A percentile compares a stretch with the other conserved stretches of the same genome.
These are phyloP conservation scores for Candida peoriensis DNA, from an alignment of 805 yeast species.

Conservation along the genomic window DNA sequence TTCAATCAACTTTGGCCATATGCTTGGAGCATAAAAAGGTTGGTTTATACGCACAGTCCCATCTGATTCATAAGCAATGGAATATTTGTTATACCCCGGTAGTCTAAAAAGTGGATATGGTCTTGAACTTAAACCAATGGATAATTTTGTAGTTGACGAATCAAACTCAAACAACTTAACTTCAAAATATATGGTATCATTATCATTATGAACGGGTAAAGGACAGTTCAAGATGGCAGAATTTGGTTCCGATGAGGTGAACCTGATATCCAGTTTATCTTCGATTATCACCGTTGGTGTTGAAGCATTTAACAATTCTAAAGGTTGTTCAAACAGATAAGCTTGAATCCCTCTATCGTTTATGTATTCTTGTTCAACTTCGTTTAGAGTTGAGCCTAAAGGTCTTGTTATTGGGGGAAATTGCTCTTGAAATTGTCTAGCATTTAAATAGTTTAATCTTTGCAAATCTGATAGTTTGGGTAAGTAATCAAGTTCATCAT, in stretches of 20 bases:
- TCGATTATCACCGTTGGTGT: constrained; percentile 48
- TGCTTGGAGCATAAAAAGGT: constrained; percentile 43
- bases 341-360: constrained; percentile 82
- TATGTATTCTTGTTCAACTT: constrained; percentile 72
- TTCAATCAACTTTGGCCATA: constrained; percentile 46
- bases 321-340: constrained; percentile 27
- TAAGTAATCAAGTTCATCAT: constrained; percentile 45
- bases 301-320: constrained; percentile 34
- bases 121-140: constrained; percentile 63
- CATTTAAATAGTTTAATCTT: constrained; percentile 34
- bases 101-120: constrained; percentile 73
- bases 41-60: constrained; percentile 66
- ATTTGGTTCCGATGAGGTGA: constrained; percentile 17
- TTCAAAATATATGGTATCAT: constrained; percentile 59
- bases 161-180: constrained; percentile 60
- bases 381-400: constrained; percentile 44
- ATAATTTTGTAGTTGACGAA: constrained; percentile 41
- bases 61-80: constrained; percentile 67
- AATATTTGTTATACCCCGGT: constrained; percentile 69
- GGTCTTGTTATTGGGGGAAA: constrained; percentile 41
- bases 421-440: constrained; percentile 29
- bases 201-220: constrained; percentile 37
- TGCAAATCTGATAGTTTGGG: constrained; percentile 39
- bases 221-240: constrained; percentile 31
- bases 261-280: constrained; percentile 52